phyloP scores from a whole-genome alignment of 371 early-diverging fungal species.

The Circinella minor region DNA sequence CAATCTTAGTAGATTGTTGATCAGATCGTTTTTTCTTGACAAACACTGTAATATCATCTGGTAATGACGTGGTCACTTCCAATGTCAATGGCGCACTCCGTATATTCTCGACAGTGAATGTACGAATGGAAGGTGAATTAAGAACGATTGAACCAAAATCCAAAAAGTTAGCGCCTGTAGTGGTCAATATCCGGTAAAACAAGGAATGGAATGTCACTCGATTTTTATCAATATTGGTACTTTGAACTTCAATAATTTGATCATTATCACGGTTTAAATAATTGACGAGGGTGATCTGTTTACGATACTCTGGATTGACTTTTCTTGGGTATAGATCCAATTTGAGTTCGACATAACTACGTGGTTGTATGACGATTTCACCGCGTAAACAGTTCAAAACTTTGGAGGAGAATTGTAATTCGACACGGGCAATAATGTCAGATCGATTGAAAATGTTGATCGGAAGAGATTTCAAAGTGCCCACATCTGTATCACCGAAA shows the following conservation, averaged over 20 bases:
- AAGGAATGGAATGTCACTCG: slow-evolving; percentile 95
- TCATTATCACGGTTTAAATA: slow-evolving; percentile 88
- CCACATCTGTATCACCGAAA: slow-evolving; percentile 96
- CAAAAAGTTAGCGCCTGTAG: slow-evolving; percentile 89
- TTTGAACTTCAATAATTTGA: slow-evolving; percentile 88
- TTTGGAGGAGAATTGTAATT: slow-evolving; percentile 89
- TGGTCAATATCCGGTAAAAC: slow-evolving; percentile 93
- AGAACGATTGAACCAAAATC: slow-evolving; percentile 90
- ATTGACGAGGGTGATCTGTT: slow-evolving; percentile 94
- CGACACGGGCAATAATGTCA: slow-evolving; percentile 85
- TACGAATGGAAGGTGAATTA: slow-evolving; percentile 81
- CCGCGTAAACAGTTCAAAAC: slow-evolving; percentile 86
- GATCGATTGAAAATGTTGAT: slow-evolving; percentile 86
- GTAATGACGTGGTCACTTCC: slow-evolving; percentile 70
- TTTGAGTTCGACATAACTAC: slow-evolving; percentile 82
- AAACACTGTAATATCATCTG: slow-evolving; percentile 72
- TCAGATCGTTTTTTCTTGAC: slow-evolving; percentile 34
- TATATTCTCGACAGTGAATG: slow-evolving; percentile 88
- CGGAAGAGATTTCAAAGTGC: slow-evolving; percentile 86
- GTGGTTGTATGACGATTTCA: slow-evolving; percentile 84
- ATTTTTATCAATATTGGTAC: slow-evolving; percentile 95
- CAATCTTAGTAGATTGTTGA: neutral
- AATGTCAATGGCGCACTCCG: slow-evolving; percentile 58
- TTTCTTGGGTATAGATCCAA: slow-evolving; percentile 97
- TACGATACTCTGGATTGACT: slow-evolving; percentile 96